These are phyloP conservation scores for Blastobotrys attinorum DNA, from an alignment of 805 yeast species.

Conservation along the genomic window DNA sequence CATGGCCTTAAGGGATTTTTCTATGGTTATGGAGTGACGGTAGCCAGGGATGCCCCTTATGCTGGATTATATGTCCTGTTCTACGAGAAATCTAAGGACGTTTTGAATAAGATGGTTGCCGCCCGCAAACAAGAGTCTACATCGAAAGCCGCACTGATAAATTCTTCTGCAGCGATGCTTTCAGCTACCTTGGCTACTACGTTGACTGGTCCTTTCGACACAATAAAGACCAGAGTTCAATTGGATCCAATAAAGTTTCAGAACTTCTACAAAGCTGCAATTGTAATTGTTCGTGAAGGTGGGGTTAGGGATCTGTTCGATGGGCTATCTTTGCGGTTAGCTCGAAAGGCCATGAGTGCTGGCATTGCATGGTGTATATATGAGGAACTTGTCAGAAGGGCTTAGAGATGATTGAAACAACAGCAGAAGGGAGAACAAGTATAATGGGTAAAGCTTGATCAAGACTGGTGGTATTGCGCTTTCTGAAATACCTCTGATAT, in stretches of 20 bases:
- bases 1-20: conserved; percentile 67
- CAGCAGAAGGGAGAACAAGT: no score
- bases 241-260: conserved; percentile 44
- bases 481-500: no score
- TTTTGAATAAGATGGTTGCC: conserved; percentile 36
- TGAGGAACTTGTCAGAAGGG: conserved; percentile 61
- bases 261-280: conserved; percentile 36
- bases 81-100: conserved; percentile 66
- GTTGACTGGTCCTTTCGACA: conserved; percentile 90
- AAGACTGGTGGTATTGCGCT: no score
- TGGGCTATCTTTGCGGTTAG: conserved; percentile 73
- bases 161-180: conserved; percentile 64
- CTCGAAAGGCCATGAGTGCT: conserved; percentile 82
- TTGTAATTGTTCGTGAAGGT: conserved; percentile 36
- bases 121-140: conserved; percentile 15
- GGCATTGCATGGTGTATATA: conserved; percentile 97
- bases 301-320: conserved; percentile 57
- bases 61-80: conserved; percentile 87
- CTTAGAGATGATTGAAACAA: no score
- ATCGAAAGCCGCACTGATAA: conserved; percentile 47
- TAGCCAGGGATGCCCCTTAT: conserved; percentile 88
- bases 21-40: conserved; percentile 80
- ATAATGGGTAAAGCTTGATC: no score
- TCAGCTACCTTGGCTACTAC: conserved; percentile 80
- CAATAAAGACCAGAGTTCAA: conserved; percentile 88